Evolutionary conservation across 2,329 filamentous ascomycete species (phyloP).

Genomic region (Cercospora beticola): DNA sequence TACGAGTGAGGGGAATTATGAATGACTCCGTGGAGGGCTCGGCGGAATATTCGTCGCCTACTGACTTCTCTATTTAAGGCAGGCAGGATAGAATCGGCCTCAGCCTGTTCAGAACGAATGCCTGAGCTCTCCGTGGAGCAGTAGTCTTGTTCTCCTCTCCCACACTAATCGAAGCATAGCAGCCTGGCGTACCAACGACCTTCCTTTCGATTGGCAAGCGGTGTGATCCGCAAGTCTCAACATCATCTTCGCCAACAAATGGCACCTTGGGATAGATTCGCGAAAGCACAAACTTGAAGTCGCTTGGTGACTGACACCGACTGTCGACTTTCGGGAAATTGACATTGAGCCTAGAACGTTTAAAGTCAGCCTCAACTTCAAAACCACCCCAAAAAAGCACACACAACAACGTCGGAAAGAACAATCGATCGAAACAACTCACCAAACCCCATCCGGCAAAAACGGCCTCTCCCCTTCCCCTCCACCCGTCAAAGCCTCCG

Average conservation of each 20-base stretch:
- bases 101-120: conserved; percentile 53
- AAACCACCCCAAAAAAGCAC: neutral
- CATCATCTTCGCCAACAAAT: conserved; percentile 48
- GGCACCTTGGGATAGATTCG: conserved; percentile 54
- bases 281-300: conserved; percentile 65
- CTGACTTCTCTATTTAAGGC: conserved; percentile 23
- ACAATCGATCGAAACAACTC: too few relatives aligned
- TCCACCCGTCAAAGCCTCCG: conserved; percentile 52
- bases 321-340: conserved; percentile 61
- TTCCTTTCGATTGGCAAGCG: conserved; percentile 60
- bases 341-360: conserved; percentile 57
- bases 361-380: too few relatives aligned
- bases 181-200: conserved; percentile 54
- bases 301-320: conserved; percentile 52
- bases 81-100: conserved; percentile 51
- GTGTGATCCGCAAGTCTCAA: conserved; percentile 55
- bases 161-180: conserved; percentile 63
- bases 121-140: conserved; percentile 53
- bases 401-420: too few relatives aligned
- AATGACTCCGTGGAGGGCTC: too few relatives aligned
- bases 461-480: conserved; percentile 58
- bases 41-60: too few relatives aligned
- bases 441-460: conserved; percentile 58
- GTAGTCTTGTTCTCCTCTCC: conserved; percentile 62
- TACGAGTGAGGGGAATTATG: too few relatives aligned